These are phyloP conservation scores for Cornus florida DNA, from an alignment of 148 eudicot species.

Conservation along the genomic window DNA sequence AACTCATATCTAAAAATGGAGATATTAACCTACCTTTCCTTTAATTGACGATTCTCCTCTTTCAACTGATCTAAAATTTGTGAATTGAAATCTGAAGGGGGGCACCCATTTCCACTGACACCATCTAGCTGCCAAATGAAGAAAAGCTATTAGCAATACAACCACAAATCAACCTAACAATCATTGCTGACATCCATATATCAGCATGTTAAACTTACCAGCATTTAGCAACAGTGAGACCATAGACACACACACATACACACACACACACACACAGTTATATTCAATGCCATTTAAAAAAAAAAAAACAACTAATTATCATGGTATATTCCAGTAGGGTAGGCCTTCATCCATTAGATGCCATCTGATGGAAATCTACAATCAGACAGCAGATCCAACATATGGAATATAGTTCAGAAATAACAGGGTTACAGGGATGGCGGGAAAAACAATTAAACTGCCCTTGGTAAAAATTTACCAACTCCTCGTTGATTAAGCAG, in stretches of 20 bases:
- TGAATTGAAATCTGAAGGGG: slow-evolving; percentile 20
- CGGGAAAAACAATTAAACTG: no score
- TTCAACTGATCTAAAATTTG: slow-evolving; percentile 39
- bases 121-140: slow-evolving; percentile 38
- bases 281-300: no score
- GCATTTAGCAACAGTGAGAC: not conserved
- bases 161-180: not conserved
- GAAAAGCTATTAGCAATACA: not conserved
- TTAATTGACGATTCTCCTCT: slow-evolving; percentile 52
- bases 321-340: no score
- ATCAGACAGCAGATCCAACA: not conserved
- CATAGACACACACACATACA: not conserved
- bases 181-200: not conserved
- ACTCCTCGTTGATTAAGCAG: no score
- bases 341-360: not conserved
- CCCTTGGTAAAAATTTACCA: no score
- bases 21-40: slow-evolving; percentile 39
- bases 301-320: no score
- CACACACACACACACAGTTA: no score
- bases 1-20: not conserved
- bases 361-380: not conserved
- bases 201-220: not conserved
- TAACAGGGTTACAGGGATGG: no score
- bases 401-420: no score
- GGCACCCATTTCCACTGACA: slow-evolving; percentile 16